Evolutionary conservation across 371 early-diverging fungal species (phyloP), one percentile per base, ranked within the genome.

Genomic region (Mortierella sp.): DNA sequence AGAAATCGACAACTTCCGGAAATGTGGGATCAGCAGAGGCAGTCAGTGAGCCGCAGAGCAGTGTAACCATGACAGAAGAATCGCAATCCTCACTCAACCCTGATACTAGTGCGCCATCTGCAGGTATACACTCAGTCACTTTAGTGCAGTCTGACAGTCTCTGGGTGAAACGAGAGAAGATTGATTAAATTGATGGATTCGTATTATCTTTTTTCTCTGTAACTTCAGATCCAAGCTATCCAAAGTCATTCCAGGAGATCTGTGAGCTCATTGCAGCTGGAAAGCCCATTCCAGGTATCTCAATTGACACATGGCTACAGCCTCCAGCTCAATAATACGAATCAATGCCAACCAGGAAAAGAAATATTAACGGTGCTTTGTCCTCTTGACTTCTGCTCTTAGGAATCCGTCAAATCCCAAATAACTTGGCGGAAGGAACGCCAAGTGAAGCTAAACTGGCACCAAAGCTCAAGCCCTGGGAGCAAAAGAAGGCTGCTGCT

Each of bases 401-500:
- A 81, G 87, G 88, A 54, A 89, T 89, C 37, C 85, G 84, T n/a
- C 85, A 87, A 64, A 89, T 89, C 52, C 89, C 89, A 11, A 86
- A 88, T 66, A 85, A 85, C 57, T 65, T 89, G 40, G 88, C 87
- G 54, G 86, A 87, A 63, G 86, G 84, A 5, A 69, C 84, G 10
- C 90, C 90, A 0, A 88, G 87, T 39, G 78, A 78, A 54, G 71
- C 90, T 18, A 85, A 78, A 32, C 30, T 87, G 66, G 67, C 84
- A 20, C 86, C 83, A 14, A 83, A 86, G 51, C 85, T 65, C 11
- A 89, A 88, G 64, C 88, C 90, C 9, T 89, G 90, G 88, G 88
- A 89, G 62, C 70, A 73, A 43, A 71, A 75, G 66, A 65, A 60
- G 51, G 66, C 69, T 18, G 20, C 60, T 5, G 55, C 63, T 14